Evolutionary conservation across 177 flowering plant species (phyloP).

Genomic region (Telopea speciosissima): DNA sequence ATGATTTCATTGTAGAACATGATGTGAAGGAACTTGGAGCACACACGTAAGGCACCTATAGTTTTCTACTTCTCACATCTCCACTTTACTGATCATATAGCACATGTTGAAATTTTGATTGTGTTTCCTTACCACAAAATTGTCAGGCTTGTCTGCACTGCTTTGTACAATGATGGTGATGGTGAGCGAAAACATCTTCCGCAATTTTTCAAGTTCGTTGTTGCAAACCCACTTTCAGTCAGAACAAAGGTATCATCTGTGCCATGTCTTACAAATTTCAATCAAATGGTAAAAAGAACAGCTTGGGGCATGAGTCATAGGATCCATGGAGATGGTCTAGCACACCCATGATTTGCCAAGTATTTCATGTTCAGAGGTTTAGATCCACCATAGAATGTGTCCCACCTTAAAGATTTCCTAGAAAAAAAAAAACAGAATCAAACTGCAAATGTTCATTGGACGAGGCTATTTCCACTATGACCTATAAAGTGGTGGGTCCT

Average conservation of each 20-base stretch:
- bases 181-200: conserved; percentile 95
- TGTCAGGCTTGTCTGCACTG: conserved; percentile 83
- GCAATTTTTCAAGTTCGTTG: conserved; percentile 92
- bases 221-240: conserved; percentile 95
- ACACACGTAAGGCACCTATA: conserved; percentile 60
- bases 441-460: too few relatives aligned
- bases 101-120: background rate
- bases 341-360: background rate
- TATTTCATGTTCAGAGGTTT: background rate
- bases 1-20: conserved; percentile 98
- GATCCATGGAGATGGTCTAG: background rate
- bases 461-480: too few relatives aligned
- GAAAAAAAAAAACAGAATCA: too few relatives aligned
- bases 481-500: too few relatives aligned
- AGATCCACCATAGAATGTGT: background rate
- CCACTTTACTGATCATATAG: background rate
- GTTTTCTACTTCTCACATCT: background rate
- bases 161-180: conserved; percentile 85
- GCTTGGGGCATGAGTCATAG: background rate
- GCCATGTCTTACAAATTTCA: background rate
- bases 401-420: background rate
- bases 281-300: background rate
- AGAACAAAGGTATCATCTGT: conserved; percentile 73
- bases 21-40: conserved; percentile 98
- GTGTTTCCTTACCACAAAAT: conserved; percentile 5